Base-by-base conservation (phyloP, 495 filamentous ascomycete genomes). In the Wilcoxina mikolae region DNA sequence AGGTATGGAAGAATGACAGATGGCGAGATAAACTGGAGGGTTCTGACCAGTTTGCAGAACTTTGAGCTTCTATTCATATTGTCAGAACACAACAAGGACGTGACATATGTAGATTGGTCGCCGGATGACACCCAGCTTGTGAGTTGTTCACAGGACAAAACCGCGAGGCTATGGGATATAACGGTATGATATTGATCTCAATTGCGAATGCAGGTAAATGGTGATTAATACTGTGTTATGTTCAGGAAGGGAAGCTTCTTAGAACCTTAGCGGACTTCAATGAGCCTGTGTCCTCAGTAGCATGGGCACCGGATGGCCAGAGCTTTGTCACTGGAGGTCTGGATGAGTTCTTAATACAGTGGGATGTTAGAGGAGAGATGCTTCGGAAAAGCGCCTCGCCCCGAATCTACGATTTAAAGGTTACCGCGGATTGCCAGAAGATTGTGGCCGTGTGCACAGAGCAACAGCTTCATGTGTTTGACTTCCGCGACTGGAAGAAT, bases 81-180 rank as follows among this genome's bases (percentile, higher is more conserved):
- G 9, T 68, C 68, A 7, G 80, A 82, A 4, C 83, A 88, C 60
- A 71, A 74, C 1, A 70, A 72, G 2, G 77, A 80, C 5, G 80
- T 95, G 33, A 77, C 80, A 39, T 83, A 87, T 59, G 68, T 91
- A 2, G 73, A 84, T 3, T 99, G 91, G 91, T 94, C 87, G 68
- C 89, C 88, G 4, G 87, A 96, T 71, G 85, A 93, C 66, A 74
- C 76, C 0, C 85, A 83, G 63, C 70, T 99, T 2, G 79, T 95
- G 28, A 88, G 80, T 17, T 94, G 89, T 64, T 81, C 80, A 4
- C 74, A 78, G 61, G 86, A 93, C 64, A 76, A 72, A 12, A 78
- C 74, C 54, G 87, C 86, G 5, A 77, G 80, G 55, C 68, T 95
- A 55, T 96, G 86, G 86, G 79, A 87, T 68, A 72, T 76, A 9